Percentiles rank a stretch among this genome's conserved stretches.
phyloP scores from a whole-genome alignment of 345 rosid species.

The Fremontodendron californicum region DNA sequence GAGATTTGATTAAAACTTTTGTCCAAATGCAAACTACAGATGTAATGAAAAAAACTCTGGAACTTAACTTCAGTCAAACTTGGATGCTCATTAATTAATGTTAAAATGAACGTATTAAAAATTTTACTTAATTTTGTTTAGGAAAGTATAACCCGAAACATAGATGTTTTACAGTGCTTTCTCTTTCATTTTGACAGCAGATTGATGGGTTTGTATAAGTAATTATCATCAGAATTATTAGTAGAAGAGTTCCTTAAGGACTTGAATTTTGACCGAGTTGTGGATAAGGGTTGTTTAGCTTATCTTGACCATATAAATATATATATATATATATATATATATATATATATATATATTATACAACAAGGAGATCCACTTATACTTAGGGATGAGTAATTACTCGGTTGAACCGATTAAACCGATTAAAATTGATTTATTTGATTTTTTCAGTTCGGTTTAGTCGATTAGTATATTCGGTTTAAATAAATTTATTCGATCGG shows the following conservation, averaged over 20 bases:
- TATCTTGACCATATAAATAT: no score
- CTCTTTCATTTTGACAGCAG: background rate
- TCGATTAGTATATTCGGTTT: no score
- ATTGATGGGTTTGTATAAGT: background rate
- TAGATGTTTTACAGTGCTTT: background rate
- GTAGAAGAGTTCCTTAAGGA: background rate
- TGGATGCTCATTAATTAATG: background rate
- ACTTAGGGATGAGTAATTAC: no score
- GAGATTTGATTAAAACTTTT: no score
- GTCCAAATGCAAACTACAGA: background rate
- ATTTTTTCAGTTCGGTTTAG: no score
- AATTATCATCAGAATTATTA: background rate
- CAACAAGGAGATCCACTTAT: no score
- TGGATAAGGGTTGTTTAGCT: background rate
- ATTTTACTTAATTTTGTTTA: background rate
- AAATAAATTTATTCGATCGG: no score
- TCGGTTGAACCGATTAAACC: no score
- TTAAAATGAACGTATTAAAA: background rate
- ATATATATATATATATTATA: no score
- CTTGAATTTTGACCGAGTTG: background rate
- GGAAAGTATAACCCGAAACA: background rate
- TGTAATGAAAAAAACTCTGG: background rate
- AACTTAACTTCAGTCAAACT: background rate
- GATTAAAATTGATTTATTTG: no score
- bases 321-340: no score